These are phyloP conservation scores for Capniomyces stellatus DNA, from an alignment of 371 early-diverging fungal species.

Conservation along the genomic window DNA sequence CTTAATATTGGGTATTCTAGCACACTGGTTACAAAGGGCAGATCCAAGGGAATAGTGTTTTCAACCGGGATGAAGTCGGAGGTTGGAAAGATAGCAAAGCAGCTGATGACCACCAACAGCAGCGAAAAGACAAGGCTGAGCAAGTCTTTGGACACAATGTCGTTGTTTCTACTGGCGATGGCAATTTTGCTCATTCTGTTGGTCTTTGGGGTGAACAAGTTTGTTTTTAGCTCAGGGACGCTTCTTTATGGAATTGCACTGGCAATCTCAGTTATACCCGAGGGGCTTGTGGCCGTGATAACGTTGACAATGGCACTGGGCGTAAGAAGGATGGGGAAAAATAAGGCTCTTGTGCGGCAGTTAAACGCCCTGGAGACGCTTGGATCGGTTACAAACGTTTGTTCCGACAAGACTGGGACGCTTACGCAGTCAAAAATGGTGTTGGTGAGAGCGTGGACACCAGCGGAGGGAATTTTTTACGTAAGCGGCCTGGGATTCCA, in stretches of 20 bases:
- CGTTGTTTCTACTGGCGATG: constrained; percentile 42
- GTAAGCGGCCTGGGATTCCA: constrained; percentile 40
- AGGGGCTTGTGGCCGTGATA: constrained; percentile 78
- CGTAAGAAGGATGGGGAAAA: constrained; percentile 66
- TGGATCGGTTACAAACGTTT: constrained; percentile 78
- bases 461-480: constrained; percentile 34
- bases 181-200: constrained; percentile 49
- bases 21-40: constrained; percentile 40
- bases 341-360: constrained; percentile 72
- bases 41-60: constrained; percentile 46
- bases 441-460: constrained; percentile 49
- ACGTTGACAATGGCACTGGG: constrained; percentile 82
- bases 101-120: constrained; percentile 48
- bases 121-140: constrained; percentile 52
- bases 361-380: constrained; percentile 74
- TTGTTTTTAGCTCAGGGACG: constrained; percentile 30
- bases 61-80: constrained; percentile 72
- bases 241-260: constrained; percentile 59
- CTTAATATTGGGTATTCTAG: constrained; percentile 34
- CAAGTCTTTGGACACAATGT: constrained; percentile 44
- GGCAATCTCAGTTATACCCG: constrained; percentile 85
- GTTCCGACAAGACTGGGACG: constrained; percentile 80
- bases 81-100: constrained; percentile 75
- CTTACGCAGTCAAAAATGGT: constrained; percentile 52
- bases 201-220: constrained; percentile 41